Percentiles rank a stretch among this genome's conserved stretches.
Evolutionary conservation across 306 rosid species (phyloP).

Genomic region (Fagus crenata): DNA sequence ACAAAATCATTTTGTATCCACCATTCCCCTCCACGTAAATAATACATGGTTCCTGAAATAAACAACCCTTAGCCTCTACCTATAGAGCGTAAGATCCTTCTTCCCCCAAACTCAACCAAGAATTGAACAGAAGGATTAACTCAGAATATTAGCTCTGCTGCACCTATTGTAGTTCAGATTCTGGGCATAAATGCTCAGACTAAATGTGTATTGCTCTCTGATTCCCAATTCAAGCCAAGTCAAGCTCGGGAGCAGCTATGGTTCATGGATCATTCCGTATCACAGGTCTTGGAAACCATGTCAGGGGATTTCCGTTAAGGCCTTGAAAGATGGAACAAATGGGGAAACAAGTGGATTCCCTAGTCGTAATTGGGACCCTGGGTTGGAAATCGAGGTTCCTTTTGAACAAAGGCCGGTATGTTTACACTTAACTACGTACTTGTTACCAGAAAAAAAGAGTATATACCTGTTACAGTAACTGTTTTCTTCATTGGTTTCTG

Average conservation of each 20-base stretch:
- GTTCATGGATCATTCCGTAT: conserved; percentile 50
- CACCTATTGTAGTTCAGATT: conserved; percentile 23
- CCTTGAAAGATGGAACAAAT: conserved; percentile 65
- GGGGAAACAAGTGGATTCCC: conserved; percentile 73
- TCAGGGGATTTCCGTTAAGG: conserved; percentile 48
- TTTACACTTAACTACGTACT: not conserved
- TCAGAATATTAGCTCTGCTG: conserved; percentile 8
- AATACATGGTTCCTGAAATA: conserved; percentile 39
- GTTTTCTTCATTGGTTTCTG: not conserved
- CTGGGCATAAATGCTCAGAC: conserved; percentile 60
- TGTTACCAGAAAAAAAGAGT: not conserved
- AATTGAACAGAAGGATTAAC: conserved; percentile 24
- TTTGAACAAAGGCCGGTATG: conserved; percentile 93
- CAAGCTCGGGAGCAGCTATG: conserved; percentile 42
- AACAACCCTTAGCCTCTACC: conserved; percentile 26
- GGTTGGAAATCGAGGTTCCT: conserved; percentile 86
- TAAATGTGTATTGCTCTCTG: conserved; percentile 64
- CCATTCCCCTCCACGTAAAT: conserved; percentile 66
- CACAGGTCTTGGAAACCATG: conserved; percentile 34
- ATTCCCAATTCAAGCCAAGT: conserved; percentile 47
- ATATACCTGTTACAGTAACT: not conserved
- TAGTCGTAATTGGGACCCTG: conserved; percentile 85
- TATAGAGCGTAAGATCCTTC: conserved; percentile 21
- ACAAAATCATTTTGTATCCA: conserved; percentile 5
- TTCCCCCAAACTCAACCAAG: conserved; percentile 3